These are phyloP conservation scores for Neurospora africana DNA, from an alignment of 495 filamentous ascomycete species.

Conservation along the genomic window DNA sequence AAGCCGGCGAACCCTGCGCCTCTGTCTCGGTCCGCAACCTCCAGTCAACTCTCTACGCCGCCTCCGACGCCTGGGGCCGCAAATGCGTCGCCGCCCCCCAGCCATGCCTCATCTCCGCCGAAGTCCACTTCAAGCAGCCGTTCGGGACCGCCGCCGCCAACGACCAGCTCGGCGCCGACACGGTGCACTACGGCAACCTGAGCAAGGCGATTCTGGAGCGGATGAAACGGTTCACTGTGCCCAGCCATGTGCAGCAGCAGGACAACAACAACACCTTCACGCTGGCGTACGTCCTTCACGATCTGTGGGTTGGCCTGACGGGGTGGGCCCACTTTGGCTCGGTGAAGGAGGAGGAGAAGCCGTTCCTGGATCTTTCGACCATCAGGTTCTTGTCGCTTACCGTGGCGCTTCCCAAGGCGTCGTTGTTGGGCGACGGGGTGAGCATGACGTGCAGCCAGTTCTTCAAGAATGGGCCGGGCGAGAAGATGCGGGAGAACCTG, in stretches of 20 bases:
- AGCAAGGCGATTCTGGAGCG: constrained; percentile 39
- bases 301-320: constrained; percentile 24
- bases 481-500: constrained; percentile 11
- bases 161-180: constrained; percentile 42
- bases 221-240: constrained; percentile 16
- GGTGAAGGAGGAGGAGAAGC: not conserved
- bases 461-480: constrained; percentile 11
- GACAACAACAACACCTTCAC: constrained; percentile 5
- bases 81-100: constrained; percentile 26
- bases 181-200: constrained; percentile 51
- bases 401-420: constrained; percentile 41
- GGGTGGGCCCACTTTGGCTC: constrained; percentile 7
- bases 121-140: constrained; percentile 32
- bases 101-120: constrained; percentile 42
- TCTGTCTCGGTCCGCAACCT: constrained; percentile 40
- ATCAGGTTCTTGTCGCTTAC: constrained; percentile 30
- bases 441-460: constrained; percentile 29
- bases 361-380: constrained; percentile 14
- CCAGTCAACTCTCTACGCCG: constrained; percentile 29
- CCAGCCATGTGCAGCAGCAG: not conserved
- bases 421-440: constrained; percentile 37
- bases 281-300: constrained; percentile 18
- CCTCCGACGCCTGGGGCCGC: constrained; percentile 49
- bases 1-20: constrained; percentile 28
- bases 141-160: constrained; percentile 37